Base-by-base conservation (phyloP, 148 eudicot genomes). In the Chenopodium album region DNA sequence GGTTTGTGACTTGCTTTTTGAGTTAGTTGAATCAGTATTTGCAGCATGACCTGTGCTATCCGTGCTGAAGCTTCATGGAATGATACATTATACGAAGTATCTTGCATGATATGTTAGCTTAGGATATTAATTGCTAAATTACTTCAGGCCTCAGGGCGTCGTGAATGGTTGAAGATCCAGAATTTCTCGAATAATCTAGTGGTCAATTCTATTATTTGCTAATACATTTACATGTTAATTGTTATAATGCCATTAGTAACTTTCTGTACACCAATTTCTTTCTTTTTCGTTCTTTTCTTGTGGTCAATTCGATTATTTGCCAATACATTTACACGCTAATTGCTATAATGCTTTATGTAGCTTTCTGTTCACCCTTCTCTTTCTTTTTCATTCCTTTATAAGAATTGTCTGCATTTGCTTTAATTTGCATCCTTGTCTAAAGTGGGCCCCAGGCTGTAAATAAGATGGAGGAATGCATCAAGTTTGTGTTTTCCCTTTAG, bases 1-100 rank as follows among this genome's bases (percentile, higher is more conserved):
- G 19, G 75, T 78, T 20, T 46, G 62, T 16, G 16, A 17, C 17
- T 34, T 29, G 62, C 7, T 52, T 9, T 0, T 69, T 79, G 81
- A 48, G 47, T 69, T 32, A 20, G 44, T 52, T 78, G 46, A 19
- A 50, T 73, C 26, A 52, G 10, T 23, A 48, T 14, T 9, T 9
- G 11, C 47, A 13, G 56, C 71, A 62, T 37, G 14, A 64, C 46
- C 19, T 63, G 20, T 68, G 81, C 81, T 78, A 46, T 64, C 19
- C 44, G 20, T 68, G 81, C 81, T 48, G 75, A 79, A 70, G 31
- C 0, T 12, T 31, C 5, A 52, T 68, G 37, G 20, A 79, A 4
- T 67, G 74, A 48, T 10, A 26, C 17, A 23, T 46, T 64, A 26
- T 29, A 64, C 44, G 44, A 41, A 9, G 56, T 56, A 56, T 1